Evolutionary conservation across 2,329 filamentous ascomycete species (phyloP).

Genomic region (Ophiosphaerella narmari): DNA sequence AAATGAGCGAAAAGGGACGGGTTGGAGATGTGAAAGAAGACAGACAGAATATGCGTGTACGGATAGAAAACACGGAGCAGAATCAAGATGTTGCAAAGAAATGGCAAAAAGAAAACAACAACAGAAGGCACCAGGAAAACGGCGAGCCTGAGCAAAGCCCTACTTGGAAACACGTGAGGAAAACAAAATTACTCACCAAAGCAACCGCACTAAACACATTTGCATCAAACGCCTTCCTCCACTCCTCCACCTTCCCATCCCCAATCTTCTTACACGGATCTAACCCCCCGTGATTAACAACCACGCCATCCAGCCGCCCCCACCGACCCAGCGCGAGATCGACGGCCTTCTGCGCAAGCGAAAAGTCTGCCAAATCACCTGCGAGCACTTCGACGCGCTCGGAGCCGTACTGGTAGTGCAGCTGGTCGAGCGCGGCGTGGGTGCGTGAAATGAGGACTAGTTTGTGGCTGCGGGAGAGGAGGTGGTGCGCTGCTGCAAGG

Average conservation of each 20-base stretch:
- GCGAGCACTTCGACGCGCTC: conserved; percentile 60
- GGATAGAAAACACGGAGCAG: neutral
- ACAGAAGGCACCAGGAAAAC: conserved; percentile 13
- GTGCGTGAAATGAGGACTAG: conserved; percentile 64
- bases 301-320: conserved; percentile 75
- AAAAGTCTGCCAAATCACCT: conserved; percentile 62
- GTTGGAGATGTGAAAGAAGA: too few species aligned
- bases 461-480: conserved; percentile 61
- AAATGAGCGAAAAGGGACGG: neutral
- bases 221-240: conserved; percentile 75
- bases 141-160: neutral
- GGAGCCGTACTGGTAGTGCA: conserved; percentile 52
- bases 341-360: conserved; percentile 64
- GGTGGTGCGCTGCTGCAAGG: conserved; percentile 62
- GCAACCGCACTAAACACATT: conserved; percentile 86
- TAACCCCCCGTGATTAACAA: conserved; percentile 86
- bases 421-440: conserved; percentile 57
- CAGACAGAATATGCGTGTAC: too few species aligned
- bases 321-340: conserved; percentile 69
- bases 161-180: neutral
- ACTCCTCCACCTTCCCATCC: conserved; percentile 71
- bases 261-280: conserved; percentile 74
- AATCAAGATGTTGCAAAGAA: neutral
- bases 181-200: conserved; percentile 59
- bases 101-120: conserved; percentile 12